Base-by-base conservation (phyloP, 2,329 filamentous ascomycete species). In the Trichoderma sp. region DNA sequence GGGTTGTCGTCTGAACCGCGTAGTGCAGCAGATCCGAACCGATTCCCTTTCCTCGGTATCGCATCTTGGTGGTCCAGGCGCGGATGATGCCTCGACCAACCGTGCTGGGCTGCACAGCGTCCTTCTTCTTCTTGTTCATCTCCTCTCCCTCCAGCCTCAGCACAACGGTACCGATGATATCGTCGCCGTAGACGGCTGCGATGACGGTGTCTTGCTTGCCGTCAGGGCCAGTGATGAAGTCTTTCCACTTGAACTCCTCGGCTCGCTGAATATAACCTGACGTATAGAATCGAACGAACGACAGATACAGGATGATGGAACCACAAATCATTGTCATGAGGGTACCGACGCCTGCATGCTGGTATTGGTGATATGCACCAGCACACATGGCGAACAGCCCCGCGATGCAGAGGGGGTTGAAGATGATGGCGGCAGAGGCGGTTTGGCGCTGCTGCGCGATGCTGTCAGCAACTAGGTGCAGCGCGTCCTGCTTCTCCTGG, bases 381-480 rank as follows among this genome's bases (percentile, higher is more conserved):
- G 83, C 85, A 12, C 82, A 77, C 9, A 88, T 79, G 3, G 83
- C 81, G 56, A 84, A 78, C 21, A 91, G 85, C 14, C 85, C 81
- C 6, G 87, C 83, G 1, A 91, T 79, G 63, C 86, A 85, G 27
- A 88, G 81, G 0, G 90, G 90, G 83, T 94, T 90, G 80, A 89
- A 90, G 77, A 94, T 87, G 76, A 97, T 85, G 76, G 89, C 85
- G 67, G 86, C 85, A 16, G 91, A 90, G 8, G 93, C 91, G 5
- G 89, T 83, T 82, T 95, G 92, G 71, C 93, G 92, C 85, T 97
- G 94, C 82, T 97, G 93, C 31, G 94, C 93, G 74, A 97, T 91
- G 78, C 92, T 94, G 85, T 97, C 94, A 71, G 94, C 92, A 64
- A 97, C 88, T 21, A 97, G 88, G 77, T 89, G 89, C 73, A 97